Evolutionary conservation across 768 basidiomycete genomes (phyloP).

Genomic region (Podaxis sp.): DNA sequence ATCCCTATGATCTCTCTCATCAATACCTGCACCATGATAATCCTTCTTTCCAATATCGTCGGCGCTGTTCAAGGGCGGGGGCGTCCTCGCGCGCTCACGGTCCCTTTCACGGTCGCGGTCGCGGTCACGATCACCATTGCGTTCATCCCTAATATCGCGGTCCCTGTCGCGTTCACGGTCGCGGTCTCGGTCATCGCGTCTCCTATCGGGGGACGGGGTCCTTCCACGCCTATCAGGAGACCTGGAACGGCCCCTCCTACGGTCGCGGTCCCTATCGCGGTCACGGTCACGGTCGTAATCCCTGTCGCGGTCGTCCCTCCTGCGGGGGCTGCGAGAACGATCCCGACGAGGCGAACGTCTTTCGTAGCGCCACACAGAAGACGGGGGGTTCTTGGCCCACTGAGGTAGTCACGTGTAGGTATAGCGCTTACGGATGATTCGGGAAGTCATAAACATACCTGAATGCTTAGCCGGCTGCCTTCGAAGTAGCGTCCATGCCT

Average conservation of each 20-base stretch:
- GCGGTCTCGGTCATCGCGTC: constrained; percentile 26
- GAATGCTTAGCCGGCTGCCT: constrained; percentile 34
- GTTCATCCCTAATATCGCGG: constrained; percentile 39
- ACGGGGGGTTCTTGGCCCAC: constrained; percentile 41
- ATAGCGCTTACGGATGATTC: background rate
- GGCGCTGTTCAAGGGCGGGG: constrained; percentile 12
- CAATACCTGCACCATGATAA: constrained; percentile 28
- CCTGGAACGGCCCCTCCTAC: constrained; percentile 16
- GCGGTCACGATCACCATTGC: constrained; percentile 43
- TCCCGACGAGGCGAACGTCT: constrained; percentile 29
- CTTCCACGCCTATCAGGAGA: constrained; percentile 14
- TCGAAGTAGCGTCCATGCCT: constrained; percentile 39
- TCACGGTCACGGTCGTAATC: constrained; percentile 28
- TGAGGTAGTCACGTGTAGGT: constrained; percentile 11
- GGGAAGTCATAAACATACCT: constrained; percentile 21
- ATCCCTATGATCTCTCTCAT: constrained; percentile 26
- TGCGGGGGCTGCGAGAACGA: constrained; percentile 29
- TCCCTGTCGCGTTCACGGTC: constrained; percentile 19
- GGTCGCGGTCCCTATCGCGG: constrained; percentile 22
- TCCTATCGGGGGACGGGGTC: constrained; percentile 24
- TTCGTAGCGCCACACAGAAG: constrained; percentile 36
- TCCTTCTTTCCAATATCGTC: constrained; percentile 21
- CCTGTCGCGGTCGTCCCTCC: constrained; percentile 23
- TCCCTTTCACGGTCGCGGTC: constrained; percentile 25
- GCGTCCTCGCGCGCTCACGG: constrained; percentile 16